Evolutionary conservation across 345 rosid genomes (phyloP).

Genomic region (Microthlaspi erraticum): DNA sequence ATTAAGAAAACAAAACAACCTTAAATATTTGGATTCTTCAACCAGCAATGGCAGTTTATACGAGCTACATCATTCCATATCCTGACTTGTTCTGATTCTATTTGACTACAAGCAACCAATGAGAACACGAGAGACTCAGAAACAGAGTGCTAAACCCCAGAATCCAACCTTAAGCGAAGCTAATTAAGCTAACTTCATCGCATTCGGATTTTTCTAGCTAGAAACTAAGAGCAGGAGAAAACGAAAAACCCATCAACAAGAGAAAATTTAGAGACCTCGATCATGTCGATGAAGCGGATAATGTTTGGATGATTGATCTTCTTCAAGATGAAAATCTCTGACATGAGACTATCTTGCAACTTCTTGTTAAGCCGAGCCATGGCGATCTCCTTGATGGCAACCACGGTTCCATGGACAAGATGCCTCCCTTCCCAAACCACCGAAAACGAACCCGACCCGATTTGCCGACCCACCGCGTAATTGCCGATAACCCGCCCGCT

Average conservation of each 20-base stretch:
- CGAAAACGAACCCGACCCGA: conserved; percentile 99
- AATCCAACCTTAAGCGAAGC: conserved; percentile 1
- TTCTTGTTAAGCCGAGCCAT: conserved; percentile 71
- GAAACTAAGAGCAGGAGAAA: conserved; percentile 4
- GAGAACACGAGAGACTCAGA: neutral
- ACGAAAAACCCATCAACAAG: neutral
- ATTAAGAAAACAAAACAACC: neutral
- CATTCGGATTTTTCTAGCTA: neutral
- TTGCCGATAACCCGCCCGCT: conserved; percentile 84
- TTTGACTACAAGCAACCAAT: neutral
- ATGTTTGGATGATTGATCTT: conserved; percentile 86
- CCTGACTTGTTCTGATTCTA: neutral
- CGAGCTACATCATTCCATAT: conserved; percentile 22
- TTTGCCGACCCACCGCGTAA: conserved; percentile 73
- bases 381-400: conserved; percentile 95
- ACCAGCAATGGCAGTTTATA: conserved; percentile 10
- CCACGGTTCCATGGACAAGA: conserved; percentile 85
- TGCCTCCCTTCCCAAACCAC: conserved; percentile 95
- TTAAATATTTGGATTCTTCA: conserved; percentile 19
- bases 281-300: conserved; percentile 85
- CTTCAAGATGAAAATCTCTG: conserved; percentile 83
- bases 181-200: neutral
- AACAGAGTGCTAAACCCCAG: neutral
- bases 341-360: conserved; percentile 90
- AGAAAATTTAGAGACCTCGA: conserved; percentile 59